Conservation (phyloP, 768 basidiomycete genomes). For the Coprinellus micaceus region DNA sequence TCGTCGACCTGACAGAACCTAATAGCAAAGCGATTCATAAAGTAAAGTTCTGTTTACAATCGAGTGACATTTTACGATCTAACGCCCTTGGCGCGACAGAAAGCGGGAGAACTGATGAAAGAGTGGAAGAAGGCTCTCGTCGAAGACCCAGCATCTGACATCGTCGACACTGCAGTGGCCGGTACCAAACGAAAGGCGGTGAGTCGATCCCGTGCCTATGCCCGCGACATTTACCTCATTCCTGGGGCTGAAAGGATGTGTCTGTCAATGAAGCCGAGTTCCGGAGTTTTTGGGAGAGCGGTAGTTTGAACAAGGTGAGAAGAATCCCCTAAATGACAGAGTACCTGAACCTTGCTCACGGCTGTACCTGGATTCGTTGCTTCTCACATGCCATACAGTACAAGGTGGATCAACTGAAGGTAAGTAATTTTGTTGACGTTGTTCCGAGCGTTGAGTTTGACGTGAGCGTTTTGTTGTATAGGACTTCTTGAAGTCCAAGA, state of each 20-base stretch:
- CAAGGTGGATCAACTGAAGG: slow-evolving; percentile 77
- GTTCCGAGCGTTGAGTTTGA: background rate
- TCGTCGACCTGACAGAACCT: slow-evolving; percentile 81
- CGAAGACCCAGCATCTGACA: slow-evolving; percentile 61
- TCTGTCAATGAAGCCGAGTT: slow-evolving; percentile 72
- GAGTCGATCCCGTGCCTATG: slow-evolving; percentile 22
- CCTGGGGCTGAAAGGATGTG: slow-evolving; percentile 43
- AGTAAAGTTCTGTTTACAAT: slow-evolving; percentile 35
- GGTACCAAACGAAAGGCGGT: slow-evolving; percentile 75
- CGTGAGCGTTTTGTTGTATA: slow-evolving; percentile 22
- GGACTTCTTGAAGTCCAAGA: slow-evolving; percentile 74
- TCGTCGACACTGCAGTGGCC: slow-evolving; percentile 34
- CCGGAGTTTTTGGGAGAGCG: slow-evolving; percentile 58
- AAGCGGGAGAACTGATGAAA: slow-evolving; percentile 43
- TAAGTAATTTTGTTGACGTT: slow-evolving; percentile 22
- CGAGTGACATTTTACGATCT: slow-evolving; percentile 40
- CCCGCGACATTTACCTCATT: background rate
- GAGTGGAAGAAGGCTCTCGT: slow-evolving; percentile 66
- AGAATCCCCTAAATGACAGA: no score
- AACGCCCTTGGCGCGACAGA: slow-evolving; percentile 16
- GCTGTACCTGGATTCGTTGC: slow-evolving; percentile 8
- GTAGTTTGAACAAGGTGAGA: slow-evolving; percentile 63
- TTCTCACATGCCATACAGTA: slow-evolving; percentile 41
- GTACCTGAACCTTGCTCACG: no score
- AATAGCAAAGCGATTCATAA: slow-evolving; percentile 76